Percentiles rank a stretch among this genome's conserved stretches.
These are phyloP conservation scores for Tolypocladium tropicale DNA, from an alignment of 2,329 filamentous ascomycete genomes.

Conservation along the genomic window DNA sequence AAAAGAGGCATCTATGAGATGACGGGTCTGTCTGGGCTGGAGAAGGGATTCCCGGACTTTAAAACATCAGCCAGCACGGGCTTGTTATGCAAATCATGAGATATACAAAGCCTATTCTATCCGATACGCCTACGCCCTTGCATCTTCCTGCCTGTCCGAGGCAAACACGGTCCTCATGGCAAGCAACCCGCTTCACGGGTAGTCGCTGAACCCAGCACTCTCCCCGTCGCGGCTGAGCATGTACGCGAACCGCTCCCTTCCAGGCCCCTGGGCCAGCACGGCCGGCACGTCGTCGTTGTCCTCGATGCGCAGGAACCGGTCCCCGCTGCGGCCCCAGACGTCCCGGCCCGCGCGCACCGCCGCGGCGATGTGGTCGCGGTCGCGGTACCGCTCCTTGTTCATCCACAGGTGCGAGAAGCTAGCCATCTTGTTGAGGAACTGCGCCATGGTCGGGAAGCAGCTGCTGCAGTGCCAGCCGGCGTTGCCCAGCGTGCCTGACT, in stretches of 20 bases:
- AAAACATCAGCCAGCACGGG: too few species aligned
- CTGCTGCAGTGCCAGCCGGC: conserved; percentile 53
- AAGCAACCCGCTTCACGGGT: conserved; percentile 16
- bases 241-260: conserved; percentile 29
- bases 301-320: conserved; percentile 38
- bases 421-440: conserved; percentile 45
- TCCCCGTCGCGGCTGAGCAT: conserved; percentile 34
- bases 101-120: too few species aligned
- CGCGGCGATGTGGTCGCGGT: conserved; percentile 37
- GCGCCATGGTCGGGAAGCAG: conserved; percentile 46
- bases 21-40: too few species aligned
- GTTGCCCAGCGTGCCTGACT: conserved; percentile 35
- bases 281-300: conserved; percentile 41
- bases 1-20: too few species aligned
- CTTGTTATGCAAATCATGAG: too few species aligned
- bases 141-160: not conserved
- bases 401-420: conserved; percentile 45
- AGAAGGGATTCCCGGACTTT: too few species aligned
- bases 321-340: conserved; percentile 38
- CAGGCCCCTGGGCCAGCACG: conserved; percentile 27
- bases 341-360: conserved; percentile 43
- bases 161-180: too few species aligned
- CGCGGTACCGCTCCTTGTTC: conserved; percentile 37
- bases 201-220: conserved; percentile 38
- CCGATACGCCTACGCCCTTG: not conserved